Evolutionary conservation across 306 rosid species (phyloP).

Genomic region (Malus asiatica): DNA sequence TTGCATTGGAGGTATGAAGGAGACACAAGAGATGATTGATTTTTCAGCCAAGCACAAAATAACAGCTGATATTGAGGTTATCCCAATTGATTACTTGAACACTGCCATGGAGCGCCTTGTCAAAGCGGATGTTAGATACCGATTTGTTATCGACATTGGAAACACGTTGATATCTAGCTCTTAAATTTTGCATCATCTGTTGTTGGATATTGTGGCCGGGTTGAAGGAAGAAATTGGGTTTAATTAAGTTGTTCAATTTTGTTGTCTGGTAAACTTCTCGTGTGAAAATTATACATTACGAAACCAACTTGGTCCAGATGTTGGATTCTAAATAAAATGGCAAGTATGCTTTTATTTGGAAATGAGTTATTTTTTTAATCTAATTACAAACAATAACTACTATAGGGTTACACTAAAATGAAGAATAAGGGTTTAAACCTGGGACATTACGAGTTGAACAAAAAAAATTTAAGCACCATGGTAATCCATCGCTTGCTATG

Average conservation of each 20-base stretch:
- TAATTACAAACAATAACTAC: no score
- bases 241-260: conserved; percentile 11
- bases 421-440: no score
- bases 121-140: conserved; percentile 45
- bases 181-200: not conserved
- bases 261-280: not conserved
- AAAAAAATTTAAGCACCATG: no score
- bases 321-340: no score
- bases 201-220: not conserved
- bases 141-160: conserved; percentile 38
- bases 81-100: conserved; percentile 41
- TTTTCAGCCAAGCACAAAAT: conserved; percentile 44
- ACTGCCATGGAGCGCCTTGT: conserved; percentile 41
- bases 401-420: no score
- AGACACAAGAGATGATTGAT: conserved; percentile 45
- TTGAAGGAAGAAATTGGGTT: not conserved
- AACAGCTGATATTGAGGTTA: conserved; percentile 43
- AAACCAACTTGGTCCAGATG: not conserved
- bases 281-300: not conserved
- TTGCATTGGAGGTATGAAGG: conserved; percentile 15
- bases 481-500: no score
- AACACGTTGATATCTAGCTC: conserved; percentile 8
- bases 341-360: no score
- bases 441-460: no score
- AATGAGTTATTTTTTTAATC: no score